Evolutionary conservation across 2,329 filamentous ascomycete species (phyloP).

Genomic region (Trichoderma sp.): DNA sequence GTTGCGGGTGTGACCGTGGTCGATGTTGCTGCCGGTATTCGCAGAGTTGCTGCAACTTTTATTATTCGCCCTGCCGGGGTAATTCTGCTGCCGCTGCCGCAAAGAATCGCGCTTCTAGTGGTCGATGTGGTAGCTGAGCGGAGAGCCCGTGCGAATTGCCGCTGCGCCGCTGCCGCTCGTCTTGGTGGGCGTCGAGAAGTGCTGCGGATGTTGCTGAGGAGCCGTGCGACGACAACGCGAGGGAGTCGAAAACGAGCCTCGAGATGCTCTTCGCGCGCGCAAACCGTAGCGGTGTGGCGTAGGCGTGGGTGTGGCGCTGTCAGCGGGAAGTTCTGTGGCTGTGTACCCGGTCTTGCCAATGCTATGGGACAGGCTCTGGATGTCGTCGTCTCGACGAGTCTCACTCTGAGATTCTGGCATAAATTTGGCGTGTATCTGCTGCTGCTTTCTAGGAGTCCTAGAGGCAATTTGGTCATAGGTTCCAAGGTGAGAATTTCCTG

Average conservation of each 20-base stretch:
- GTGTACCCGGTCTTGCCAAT: neutral
- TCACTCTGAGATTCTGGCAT: neutral
- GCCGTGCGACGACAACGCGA: slow-evolving; percentile 25
- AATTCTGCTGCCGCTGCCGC: neutral
- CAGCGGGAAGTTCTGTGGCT: slow-evolving; percentile 16
- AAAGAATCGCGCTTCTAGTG: neutral
- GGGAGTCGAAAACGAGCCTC: slow-evolving; percentile 25
- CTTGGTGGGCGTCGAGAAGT: slow-evolving; percentile 1
- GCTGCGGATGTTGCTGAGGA: neutral
- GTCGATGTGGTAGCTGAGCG: slow-evolving; percentile 13
- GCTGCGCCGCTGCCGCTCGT: neutral
- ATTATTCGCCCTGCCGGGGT: neutral
- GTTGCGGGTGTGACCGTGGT: too few relatives aligned
- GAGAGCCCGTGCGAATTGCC: neutral
- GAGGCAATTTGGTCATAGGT: neutral
- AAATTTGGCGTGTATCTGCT: neutral
- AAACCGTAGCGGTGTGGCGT: slow-evolving; percentile 29
- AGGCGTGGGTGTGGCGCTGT: slow-evolving; percentile 25
- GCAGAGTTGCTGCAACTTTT: neutral
- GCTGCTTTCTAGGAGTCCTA: neutral
- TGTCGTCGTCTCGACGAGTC: neutral
- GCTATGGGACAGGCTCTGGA: neutral
- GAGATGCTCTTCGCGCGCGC: slow-evolving; percentile 31
- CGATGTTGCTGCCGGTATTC: neutral
- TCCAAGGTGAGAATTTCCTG: neutral